Evolutionary conservation across 2,329 filamentous ascomycete species (phyloP), one percentile per base, ranked within the genome.

Genomic region (Botryotinia convoluta): DNA sequence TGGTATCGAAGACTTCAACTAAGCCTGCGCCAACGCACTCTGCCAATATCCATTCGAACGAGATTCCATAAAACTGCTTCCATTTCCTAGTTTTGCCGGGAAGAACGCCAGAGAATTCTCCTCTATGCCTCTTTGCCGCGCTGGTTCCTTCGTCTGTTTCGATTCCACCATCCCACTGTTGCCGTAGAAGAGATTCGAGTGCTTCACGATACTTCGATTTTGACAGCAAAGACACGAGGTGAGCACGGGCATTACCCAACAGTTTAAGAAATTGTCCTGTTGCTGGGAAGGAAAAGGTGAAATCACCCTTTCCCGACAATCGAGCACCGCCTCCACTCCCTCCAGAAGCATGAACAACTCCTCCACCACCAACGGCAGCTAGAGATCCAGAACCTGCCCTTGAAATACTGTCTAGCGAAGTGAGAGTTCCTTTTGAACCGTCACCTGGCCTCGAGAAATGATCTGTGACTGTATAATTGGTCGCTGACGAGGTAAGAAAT

Each of bases 1-100:
- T 86, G 20, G 92, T 94, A 79, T 93, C 88, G 80, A 95, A 95
- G 22, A 93, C 83, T 81, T 95, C 92, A 6, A 94, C 86, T 26
- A 91, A 79, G 1, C 92, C 92, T 42, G 89, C 85, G 0, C 92
- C 92, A 37, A 93, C 85, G 61, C 91, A 92, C 81, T 94, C 91
- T 59, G 87, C 89, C 60, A 94, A 80, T 26, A 92, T 85, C 90
- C 91, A 94, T 74, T 91, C 87, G 81, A 93, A 94, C 61, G 86
- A 83, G 74, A 93, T 81, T 0, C 92, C 92, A 78, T 88, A 88
- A 75, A 93, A 92, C 44, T 88, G 86, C 79, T 86, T 90, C 92
- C 92, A 94, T 79, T 89, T 91, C 79, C 86, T 88, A 26, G 90
- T 92, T 78, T 87, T 84, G 0, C 89, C 89, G 0, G 89, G 87